Conservation (phyloP, 1,284 basidiomycete genomes). For the Neonothopanus nambi region DNA sequence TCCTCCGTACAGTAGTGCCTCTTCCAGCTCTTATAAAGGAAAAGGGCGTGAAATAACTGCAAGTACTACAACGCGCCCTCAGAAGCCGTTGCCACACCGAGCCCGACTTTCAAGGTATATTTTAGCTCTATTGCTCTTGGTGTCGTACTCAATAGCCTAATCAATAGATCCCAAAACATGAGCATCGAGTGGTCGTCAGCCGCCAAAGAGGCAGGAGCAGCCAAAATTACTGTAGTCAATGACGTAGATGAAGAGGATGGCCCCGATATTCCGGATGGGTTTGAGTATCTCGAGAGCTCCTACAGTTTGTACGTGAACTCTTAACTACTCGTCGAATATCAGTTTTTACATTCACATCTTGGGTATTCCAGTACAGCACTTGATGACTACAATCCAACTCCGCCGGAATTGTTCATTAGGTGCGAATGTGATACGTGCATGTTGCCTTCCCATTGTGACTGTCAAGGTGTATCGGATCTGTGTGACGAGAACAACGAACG, state of each 20-base stretch:
- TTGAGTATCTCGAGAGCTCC: slow-evolving; percentile 8
- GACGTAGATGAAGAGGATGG: slow-evolving; percentile 12
- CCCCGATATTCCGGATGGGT: background rate
- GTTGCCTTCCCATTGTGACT: background rate
- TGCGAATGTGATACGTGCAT: slow-evolving; percentile 5
- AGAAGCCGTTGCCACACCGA: background rate
- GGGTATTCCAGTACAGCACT: too few relatives aligned
- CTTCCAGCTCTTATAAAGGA: background rate
- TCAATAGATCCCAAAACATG: background rate
- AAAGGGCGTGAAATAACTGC: background rate
- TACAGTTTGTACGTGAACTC: background rate
- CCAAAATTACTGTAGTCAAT: slow-evolving; percentile 8
- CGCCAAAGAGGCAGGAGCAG: slow-evolving; percentile 1
- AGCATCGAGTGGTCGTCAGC: slow-evolving; percentile 1
- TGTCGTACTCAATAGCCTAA: too few relatives aligned
- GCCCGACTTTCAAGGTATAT: background rate
- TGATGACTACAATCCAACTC: background rate
- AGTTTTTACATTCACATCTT: background rate
- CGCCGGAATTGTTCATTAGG: slow-evolving; percentile 7
- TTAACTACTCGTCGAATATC: background rate
- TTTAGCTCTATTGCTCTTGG: background rate
- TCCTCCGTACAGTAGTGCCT: background rate
- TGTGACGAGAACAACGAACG: background rate
- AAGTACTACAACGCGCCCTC: background rate
- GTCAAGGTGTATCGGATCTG: slow-evolving; percentile 9